Evolutionary conservation across 306 rosid genomes (phyloP), one percentile per base, ranked within the genome.

Genomic region (Dalbergia cochinchinensis): DNA sequence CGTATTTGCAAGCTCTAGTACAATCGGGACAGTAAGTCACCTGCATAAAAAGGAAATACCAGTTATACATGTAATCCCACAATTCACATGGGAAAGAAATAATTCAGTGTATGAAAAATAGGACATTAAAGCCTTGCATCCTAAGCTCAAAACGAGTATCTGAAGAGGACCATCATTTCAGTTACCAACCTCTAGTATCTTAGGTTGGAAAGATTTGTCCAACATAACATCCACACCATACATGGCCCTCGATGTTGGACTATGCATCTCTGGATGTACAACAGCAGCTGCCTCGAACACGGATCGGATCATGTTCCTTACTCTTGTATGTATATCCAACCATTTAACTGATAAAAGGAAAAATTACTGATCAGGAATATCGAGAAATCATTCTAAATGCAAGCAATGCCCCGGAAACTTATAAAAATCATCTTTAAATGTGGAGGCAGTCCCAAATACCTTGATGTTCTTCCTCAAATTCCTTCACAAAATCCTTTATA

Each of bases 21-120:
- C 99, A 95, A 84, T 95, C 99, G 8, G 99, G 99, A 74, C 99
- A 95, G 81, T 92, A 95, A 34, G 99, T 95, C 79, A 92, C 99
- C 98, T 92, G 63, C n/a, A 86, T 35, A 62, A 60, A 60, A 66
- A 66, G 51, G 33, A 72, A 37, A 77, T 69, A 37, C 53, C 37
- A 66, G 31, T 57, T 14, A 61, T 8, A 55, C 68, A 65, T 18
- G 54, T 65, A 57, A 71, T 65, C 62, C 54, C 5, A 15, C 16
- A 57, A 45, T 58, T 31, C 65, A 48, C 11, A 54, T 18, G 26
- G 41, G 64, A 82, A 50, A 37, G 64, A 64, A 70, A 53, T 70
- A 65, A 45, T 1, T 45, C 50, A 16, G 48, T 74, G 48, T 53
- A 31, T 50, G 26, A 59, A n/a, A 68, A 34, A 22, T 50, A 8